A percentile compares a stretch with the other conserved stretches of the same genome.
These are phyloP conservation scores for Poa pratensis DNA, from an alignment of 176 grass and related monocot genomes.

Conservation along the genomic window DNA sequence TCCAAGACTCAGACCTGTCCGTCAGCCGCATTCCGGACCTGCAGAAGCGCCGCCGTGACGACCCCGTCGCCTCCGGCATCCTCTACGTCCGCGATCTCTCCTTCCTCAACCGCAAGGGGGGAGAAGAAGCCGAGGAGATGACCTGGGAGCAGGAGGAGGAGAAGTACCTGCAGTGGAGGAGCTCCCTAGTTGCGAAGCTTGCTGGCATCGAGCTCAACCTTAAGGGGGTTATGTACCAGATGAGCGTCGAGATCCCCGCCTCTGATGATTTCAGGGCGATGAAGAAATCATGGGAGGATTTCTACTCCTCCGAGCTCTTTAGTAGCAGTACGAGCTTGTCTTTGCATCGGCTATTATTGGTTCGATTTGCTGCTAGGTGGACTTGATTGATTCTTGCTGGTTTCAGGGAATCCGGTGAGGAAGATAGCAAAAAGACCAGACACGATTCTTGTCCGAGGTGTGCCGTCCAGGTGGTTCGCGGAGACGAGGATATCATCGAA, in stretches of 20 bases:
- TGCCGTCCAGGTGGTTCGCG: slow-evolving; percentile 93
- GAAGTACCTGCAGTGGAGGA: slow-evolving; percentile 69
- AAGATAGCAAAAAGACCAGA: slow-evolving; percentile 62
- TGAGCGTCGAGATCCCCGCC: slow-evolving; percentile 67
- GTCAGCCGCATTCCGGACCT: slow-evolving; percentile 64
- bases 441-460: slow-evolving; percentile 72
- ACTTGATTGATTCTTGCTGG: slow-evolving; percentile 36
- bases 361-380: slow-evolving; percentile 24
- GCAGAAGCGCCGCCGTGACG: slow-evolving; percentile 81
- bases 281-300: slow-evolving; percentile 93
- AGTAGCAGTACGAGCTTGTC: slow-evolving; percentile 58
- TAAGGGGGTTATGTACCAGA: slow-evolving; percentile 82
- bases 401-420: slow-evolving; percentile 72
- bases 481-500: slow-evolving; percentile 85
- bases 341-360: background rate
- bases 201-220: slow-evolving; percentile 84
- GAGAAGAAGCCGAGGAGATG: slow-evolving; percentile 39
- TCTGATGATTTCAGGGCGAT: slow-evolving; percentile 70
- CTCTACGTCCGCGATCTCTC: slow-evolving; percentile 74
- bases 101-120: slow-evolving; percentile 51
- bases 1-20: slow-evolving; percentile 67
- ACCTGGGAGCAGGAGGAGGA: slow-evolving; percentile 53
- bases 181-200: slow-evolving; percentile 63
- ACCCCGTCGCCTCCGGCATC: slow-evolving; percentile 77
- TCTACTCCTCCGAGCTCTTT: slow-evolving; percentile 69